phyloP scores from a whole-genome alignment of 495 filamentous ascomycete genomes.

The Hyaloscypha hepaticicola region DNA sequence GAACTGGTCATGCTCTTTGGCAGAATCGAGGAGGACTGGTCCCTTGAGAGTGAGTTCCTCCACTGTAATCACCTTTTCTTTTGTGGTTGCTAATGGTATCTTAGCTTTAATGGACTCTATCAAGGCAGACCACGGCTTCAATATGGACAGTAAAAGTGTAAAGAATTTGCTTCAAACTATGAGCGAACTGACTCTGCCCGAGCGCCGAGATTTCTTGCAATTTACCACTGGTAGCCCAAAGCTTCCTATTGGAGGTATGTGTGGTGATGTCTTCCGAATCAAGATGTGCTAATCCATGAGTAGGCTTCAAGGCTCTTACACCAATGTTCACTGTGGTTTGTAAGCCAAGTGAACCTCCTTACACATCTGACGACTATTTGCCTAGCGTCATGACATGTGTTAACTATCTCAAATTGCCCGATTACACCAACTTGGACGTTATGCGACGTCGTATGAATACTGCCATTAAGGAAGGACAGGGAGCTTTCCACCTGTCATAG shows the following conservation, averaged over 20 bases:
- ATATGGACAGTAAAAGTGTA: constrained; percentile 98
- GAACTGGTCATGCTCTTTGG: constrained; percentile 98
- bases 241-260: constrained; percentile 93
- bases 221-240: constrained; percentile 99
- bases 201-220: constrained; percentile 94
- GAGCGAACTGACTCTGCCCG: constrained; percentile 74
- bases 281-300: constrained; percentile 20
- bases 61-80: constrained; percentile 11
- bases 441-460: constrained; percentile 73
- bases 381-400: constrained; percentile 99
- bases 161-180: constrained; percentile 91
- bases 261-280: neutral
- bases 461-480: constrained; percentile 96
- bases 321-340: constrained; percentile 99
- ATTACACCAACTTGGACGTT: constrained; percentile 81
- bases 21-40: constrained; percentile 94
- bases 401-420: constrained; percentile 97
- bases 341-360: constrained; percentile 93
- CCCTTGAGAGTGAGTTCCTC: constrained; percentile 77
- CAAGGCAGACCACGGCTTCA: constrained; percentile 99
- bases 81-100: constrained; percentile 17
- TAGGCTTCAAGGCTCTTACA: constrained; percentile 94
- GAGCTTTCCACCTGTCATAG: constrained; percentile 95
- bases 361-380: constrained; percentile 93
- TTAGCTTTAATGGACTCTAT: constrained; percentile 94